Conservation (phyloP, 192 early-diverging fungal species). For the Dispira simplex region DNA sequence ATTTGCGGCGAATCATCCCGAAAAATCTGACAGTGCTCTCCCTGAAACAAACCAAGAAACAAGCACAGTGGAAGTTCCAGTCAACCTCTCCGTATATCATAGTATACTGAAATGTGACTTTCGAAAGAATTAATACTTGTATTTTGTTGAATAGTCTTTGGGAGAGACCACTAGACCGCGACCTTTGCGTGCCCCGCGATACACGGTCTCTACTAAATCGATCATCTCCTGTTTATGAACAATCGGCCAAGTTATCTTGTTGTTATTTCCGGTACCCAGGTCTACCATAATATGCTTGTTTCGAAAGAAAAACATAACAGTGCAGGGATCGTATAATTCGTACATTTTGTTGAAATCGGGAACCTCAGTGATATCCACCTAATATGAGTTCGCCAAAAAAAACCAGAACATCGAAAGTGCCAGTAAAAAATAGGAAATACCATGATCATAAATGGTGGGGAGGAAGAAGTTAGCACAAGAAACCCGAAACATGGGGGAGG, state of each 20-base stretch:
- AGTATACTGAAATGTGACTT: no score
- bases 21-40: no score
- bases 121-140: constrained; percentile 79
- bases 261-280: constrained; percentile 98
- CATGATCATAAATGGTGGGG: background rate
- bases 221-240: constrained; percentile 95
- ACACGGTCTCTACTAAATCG: constrained; percentile 82
- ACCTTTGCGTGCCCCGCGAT: constrained; percentile 88
- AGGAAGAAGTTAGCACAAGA: background rate
- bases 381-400: background rate
- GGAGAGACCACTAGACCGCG: constrained; percentile 93
- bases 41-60: no score
- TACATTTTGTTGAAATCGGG: constrained; percentile 95
- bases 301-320: constrained; percentile 91
- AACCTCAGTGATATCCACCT: constrained; percentile 85
- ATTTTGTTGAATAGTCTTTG: constrained; percentile 96
- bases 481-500: no score
- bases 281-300: constrained; percentile 99
- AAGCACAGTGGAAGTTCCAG: no score
- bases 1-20: no score
- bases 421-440: background rate
- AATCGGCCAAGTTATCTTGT: constrained; percentile 96
- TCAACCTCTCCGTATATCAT: no score
- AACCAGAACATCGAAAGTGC: background rate
- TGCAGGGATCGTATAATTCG: constrained; percentile 97